phyloP scores from a whole-genome alignment of 768 basidiomycete species.

The Suillus lakei region DNA sequence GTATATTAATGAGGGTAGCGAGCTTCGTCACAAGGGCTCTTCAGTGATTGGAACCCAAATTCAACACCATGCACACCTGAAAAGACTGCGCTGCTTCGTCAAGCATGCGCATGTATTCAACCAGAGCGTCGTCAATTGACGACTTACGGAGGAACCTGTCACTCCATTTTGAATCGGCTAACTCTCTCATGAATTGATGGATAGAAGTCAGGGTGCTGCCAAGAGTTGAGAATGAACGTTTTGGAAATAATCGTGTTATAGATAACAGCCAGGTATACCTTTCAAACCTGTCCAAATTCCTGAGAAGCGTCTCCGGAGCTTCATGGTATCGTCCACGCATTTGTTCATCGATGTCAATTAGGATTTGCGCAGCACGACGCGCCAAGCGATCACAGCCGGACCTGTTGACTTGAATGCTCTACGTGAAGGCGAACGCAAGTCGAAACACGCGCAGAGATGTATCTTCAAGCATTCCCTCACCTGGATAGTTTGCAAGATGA shows the following conservation, averaged over 20 bases:
- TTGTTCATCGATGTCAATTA: conserved; percentile 48
- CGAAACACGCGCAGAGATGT: neutral
- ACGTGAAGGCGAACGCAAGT: conserved; percentile 12
- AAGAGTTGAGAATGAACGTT: conserved; percentile 1
- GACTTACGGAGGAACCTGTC: conserved; percentile 44
- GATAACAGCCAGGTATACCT: conserved; percentile 29
- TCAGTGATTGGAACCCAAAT: neutral
- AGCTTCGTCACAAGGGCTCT: conserved; percentile 34
- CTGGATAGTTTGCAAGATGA: conserved; percentile 52
- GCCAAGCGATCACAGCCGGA: conserved; percentile 44
- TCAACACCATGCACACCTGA: conserved; percentile 37
- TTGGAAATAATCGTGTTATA: neutral
- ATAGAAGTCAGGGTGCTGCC: conserved; percentile 45
- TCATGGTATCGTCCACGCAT: conserved; percentile 51
- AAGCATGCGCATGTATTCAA: conserved; percentile 36
- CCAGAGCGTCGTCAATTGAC: conserved; percentile 45
- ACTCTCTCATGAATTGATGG: conserved; percentile 42
- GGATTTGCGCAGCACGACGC: conserved; percentile 44
- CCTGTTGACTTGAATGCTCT: conserved; percentile 43
- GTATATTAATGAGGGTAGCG: conserved; percentile 51
- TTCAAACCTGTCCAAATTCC: conserved; percentile 47
- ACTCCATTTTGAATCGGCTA: conserved; percentile 46
- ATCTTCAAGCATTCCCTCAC: conserved; percentile 26
- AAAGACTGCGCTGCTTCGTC: conserved; percentile 53
- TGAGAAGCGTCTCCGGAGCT: conserved; percentile 44